These are phyloP conservation scores for Mycogone perniciosa DNA, from an alignment of 2,329 filamentous ascomycete species.

Conservation along the genomic window DNA sequence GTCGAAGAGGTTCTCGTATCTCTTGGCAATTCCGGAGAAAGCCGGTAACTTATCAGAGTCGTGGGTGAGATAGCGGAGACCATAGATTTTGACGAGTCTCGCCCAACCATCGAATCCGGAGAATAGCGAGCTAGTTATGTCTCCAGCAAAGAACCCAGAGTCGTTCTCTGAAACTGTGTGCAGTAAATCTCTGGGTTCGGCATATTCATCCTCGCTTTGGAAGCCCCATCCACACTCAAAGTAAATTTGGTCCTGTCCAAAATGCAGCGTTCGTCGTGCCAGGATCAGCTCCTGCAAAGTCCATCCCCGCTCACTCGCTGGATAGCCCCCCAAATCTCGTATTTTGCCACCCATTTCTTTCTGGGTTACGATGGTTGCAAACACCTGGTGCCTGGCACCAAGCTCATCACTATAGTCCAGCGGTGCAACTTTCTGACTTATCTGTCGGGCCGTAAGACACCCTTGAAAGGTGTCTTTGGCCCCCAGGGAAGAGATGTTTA, in stretches of 20 bases:
- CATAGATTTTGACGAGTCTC: neutral
- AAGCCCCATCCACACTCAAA: slow-evolving; percentile 13
- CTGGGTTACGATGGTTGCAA: neutral
- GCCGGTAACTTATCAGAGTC: slow-evolving; percentile 12
- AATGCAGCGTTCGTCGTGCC: slow-evolving; percentile 15
- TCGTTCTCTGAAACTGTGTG: neutral
- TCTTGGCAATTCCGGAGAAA: slow-evolving; percentile 7
- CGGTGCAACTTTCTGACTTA: slow-evolving; percentile 3
- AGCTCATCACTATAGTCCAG: slow-evolving; percentile 3
- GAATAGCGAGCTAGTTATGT: neutral
- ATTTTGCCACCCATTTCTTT: neutral
- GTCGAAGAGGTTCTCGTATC: slow-evolving; percentile 6
- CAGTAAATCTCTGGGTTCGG: neutral
- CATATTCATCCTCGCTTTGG: neutral
- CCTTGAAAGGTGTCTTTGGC: neutral
- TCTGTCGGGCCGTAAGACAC: neutral
- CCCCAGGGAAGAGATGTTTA: neutral
- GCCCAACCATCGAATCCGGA: neutral
- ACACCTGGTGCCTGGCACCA: neutral
- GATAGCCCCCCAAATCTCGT: neutral
- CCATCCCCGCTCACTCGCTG: slow-evolving; percentile 15
- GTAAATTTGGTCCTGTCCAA: slow-evolving; percentile 12
- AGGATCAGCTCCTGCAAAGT: slow-evolving; percentile 18
- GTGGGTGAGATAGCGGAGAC: slow-evolving; percentile 6
- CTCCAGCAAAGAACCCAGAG: neutral